Percentiles rank a stretch among this genome's conserved stretches.
Evolutionary conservation across 176 grass and related monocot species (phyloP).

Genomic region (Phoenix dactylifera): DNA sequence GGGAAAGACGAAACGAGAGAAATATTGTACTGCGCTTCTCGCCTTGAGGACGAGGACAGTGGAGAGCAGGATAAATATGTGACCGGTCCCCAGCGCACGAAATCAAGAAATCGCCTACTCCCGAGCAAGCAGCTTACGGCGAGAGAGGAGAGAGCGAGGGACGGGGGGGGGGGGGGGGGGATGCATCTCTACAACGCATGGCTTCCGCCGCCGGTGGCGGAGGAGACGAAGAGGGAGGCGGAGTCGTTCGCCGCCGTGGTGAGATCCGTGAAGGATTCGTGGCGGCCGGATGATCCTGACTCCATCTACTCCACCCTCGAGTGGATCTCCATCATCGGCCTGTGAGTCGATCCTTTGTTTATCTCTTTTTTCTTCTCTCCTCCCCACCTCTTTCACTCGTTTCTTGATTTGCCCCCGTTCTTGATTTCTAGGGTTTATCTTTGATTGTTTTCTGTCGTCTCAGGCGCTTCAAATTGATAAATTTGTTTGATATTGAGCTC

Average conservation of each 20-base stretch:
- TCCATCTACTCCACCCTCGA: slow-evolving; percentile 87
- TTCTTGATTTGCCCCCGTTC: not conserved
- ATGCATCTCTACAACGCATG: slow-evolving; percentile 99
- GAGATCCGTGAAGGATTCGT: slow-evolving; percentile 38
- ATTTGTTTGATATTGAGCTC: no score
- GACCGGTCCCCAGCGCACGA: no score
- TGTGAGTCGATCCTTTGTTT: slow-evolving; percentile 28
- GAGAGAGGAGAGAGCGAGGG: not conserved
- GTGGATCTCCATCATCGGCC: slow-evolving; percentile 84
- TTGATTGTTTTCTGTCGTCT: slow-evolving; percentile 4
- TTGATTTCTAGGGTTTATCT: not conserved
- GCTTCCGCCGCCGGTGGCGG: slow-evolving; percentile 66
- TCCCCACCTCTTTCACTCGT: not conserved
- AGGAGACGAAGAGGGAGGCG: slow-evolving; percentile 43
- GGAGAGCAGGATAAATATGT: no score
- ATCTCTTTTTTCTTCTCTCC: not conserved
- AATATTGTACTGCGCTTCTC: no score
- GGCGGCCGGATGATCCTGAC: slow-evolving; percentile 45
- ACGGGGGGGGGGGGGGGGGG: slow-evolving; percentile 20
- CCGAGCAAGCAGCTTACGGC: not conserved
- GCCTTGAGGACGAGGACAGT: no score
- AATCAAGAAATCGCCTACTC: no score
- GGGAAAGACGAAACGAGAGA: no score
- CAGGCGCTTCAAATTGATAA: no score
- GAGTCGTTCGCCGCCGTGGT: slow-evolving; percentile 53